Evolutionary conservation across 257 asterid species (phyloP), one percentile per base, ranked within the genome.

Genomic region (Ilex aquifolium): DNA sequence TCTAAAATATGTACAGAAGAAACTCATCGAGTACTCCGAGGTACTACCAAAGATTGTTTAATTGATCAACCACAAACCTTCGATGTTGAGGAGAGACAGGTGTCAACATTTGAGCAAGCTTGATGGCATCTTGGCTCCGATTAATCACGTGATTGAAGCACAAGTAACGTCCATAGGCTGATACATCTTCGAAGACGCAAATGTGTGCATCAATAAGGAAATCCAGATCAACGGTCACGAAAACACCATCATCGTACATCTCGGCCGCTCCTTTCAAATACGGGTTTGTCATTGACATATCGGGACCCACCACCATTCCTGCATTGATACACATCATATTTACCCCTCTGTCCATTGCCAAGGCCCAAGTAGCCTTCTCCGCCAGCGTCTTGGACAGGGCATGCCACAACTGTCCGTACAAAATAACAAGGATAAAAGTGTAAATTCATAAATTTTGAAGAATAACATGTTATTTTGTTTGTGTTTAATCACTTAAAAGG

Each of bases 341-440:
- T 51, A 93, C 85, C 31, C 74, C 97, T 75, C 97, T 76, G 80
- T 90, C 99, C 97, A 90, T 93, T 4, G 97, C 99, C 72, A 93
- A 62, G 3, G 97, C 96, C 95, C 97, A 87, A 0, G 96, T 97
- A 13, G 92, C 81, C 74, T 82, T 93, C 82, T 93, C 97, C 0
- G 97, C 95, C 44, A 82, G 48, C 1, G 99, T 90, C 73, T 93
- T 93, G 1, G 96, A 82, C 53, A 90, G 59, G 7, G 88, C 96
- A 57, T 90, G 90, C 99, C 99, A 93, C 57, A 93, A 76, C 97
- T 92, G 42, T 36, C 5, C 2, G 42, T 36, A 4, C 1, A 8
- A 4, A 36, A 36, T 36, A 36, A 21, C 27, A 21, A 21, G 27
- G 27, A 21, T 21, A 21, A 21, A 21, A 74, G 57, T 27, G n/a